phyloP scores from a whole-genome alignment of 225 moss, liverwort and hornwort genomes.

The Lunularia cruciata region DNA sequence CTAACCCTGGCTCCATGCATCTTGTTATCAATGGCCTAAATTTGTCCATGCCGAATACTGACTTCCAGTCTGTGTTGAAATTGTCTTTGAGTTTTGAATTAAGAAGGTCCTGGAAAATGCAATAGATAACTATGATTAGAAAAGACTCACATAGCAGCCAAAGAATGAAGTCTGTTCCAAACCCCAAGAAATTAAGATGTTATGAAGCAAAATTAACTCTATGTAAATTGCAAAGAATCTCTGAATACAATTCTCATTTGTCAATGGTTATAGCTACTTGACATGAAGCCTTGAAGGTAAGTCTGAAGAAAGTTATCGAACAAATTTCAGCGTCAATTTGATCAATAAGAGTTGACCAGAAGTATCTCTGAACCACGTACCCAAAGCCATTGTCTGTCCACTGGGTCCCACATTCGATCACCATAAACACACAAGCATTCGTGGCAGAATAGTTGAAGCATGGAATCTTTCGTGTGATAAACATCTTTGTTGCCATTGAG shows the following conservation, averaged over 20 bases:
- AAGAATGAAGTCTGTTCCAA: no score
- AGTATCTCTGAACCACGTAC: constrained; percentile 27
- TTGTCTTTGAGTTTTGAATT: constrained; percentile 71
- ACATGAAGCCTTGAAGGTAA: no score
- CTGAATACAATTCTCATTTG: no score
- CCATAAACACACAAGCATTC: constrained; percentile 79
- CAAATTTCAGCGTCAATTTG: no score
- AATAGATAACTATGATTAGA: neutral
- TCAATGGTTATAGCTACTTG: no score
- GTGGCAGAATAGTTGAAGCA: constrained; percentile 71
- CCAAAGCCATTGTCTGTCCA: constrained; percentile 66
- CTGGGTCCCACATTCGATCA: constrained; percentile 78
- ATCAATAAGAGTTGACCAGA: no score
- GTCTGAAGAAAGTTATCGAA: no score
- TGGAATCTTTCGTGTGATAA: constrained; percentile 63
- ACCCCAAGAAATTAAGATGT: no score
- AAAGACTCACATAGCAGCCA: neutral
- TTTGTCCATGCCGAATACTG: constrained; percentile 62
- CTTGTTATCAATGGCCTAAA: constrained; percentile 69
- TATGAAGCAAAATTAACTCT: no score
- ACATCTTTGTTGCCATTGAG: constrained; percentile 68
- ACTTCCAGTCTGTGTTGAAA: constrained; percentile 74
- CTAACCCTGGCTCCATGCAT: constrained; percentile 70
- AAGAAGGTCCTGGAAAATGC: constrained; percentile 52
- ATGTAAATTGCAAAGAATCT: no score